These are phyloP conservation scores for Castanea mollissima DNA, from an alignment of 306 rosid species.

Conservation along the genomic window DNA sequence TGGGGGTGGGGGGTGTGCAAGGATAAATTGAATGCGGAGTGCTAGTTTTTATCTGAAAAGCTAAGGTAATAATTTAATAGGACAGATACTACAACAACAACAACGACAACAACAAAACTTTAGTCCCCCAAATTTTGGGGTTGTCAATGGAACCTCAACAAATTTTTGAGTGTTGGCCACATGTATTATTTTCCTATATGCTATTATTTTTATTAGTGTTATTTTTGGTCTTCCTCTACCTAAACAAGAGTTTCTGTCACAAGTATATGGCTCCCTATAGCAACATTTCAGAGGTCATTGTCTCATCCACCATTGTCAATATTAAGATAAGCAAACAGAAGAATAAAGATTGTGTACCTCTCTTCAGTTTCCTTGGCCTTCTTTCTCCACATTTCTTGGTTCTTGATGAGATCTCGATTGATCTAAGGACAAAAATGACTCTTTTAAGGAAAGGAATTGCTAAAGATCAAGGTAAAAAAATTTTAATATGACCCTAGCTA, in stretches of 20 bases:
- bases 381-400: constrained; percentile 58
- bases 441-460: not conserved
- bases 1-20: no score
- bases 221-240: not conserved
- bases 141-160: no score
- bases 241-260: not conserved
- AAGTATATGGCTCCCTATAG: not conserved
- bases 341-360: constrained; percentile 45
- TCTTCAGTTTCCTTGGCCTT: constrained; percentile 72
- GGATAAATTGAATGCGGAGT: no score
- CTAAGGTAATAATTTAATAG: no score
- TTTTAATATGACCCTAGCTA: not conserved
- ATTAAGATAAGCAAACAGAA: not conserved
- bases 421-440: constrained; percentile 38
- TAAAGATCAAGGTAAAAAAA: constrained; percentile 4
- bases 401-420: constrained; percentile 68
- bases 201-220: no score
- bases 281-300: not conserved
- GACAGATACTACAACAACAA: no score
- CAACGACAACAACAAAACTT: no score
- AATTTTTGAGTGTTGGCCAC: no score
- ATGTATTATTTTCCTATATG: no score
- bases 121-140: no score
- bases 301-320: not conserved
- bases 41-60: no score